A percentile compares a stretch with the other conserved stretches of the same genome.
Conservation (phyloP, 2,329 filamentous ascomycete genomes). For the Colletotrichum noveboracense region DNA sequence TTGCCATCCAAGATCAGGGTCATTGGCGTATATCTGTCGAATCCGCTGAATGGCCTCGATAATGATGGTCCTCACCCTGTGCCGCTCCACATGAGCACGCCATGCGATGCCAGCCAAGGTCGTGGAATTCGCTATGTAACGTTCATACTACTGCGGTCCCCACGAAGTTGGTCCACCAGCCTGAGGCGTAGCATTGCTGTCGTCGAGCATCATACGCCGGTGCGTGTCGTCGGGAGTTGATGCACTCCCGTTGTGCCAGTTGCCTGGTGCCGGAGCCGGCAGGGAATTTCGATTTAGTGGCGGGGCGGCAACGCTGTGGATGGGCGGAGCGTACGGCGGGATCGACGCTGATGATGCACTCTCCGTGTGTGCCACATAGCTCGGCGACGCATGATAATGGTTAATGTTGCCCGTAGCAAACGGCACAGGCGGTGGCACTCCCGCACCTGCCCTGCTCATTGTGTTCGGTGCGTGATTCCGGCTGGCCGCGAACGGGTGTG, state of each 20-base stretch:
- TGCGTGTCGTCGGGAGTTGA: neutral
- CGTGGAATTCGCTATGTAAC: neutral
- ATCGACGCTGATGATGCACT: neutral
- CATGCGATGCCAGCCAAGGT: neutral
- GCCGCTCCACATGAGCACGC: neutral
- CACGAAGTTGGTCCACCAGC: neutral
- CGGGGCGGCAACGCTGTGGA: neutral
- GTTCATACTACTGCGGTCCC: neutral
- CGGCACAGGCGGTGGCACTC: neutral
- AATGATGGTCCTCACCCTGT: neutral
- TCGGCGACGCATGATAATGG: neutral
- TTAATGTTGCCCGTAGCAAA: neutral
- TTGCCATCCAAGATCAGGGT: neutral
- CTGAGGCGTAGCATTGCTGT: neutral
- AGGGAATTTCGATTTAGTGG: constrained; percentile 9
- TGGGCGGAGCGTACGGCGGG: neutral
- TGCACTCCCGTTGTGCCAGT: neutral
- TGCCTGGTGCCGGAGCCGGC: neutral
- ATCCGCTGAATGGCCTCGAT: neutral
- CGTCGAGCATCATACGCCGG: neutral
- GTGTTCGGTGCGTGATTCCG: neutral
- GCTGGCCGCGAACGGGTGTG: neutral
- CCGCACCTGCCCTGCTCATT: neutral
- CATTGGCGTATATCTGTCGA: neutral
- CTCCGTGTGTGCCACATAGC: neutral